phyloP scores from a whole-genome alignment of 768 basidiomycete genomes.

The Tricholoma saponaceum region DNA sequence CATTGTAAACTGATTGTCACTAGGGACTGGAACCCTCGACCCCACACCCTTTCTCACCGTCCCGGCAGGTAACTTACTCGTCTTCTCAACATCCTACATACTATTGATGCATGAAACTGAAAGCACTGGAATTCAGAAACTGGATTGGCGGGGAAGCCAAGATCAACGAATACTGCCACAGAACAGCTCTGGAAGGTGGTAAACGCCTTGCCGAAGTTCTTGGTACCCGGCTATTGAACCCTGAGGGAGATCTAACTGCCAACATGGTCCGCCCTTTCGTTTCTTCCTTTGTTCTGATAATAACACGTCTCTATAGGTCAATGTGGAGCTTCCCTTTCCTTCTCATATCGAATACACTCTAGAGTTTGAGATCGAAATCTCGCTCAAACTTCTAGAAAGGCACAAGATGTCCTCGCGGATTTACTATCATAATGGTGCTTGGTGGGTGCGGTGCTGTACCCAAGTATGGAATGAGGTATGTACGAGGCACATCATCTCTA shows the following conservation, averaged over 20 bases:
- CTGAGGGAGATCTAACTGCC: conserved; percentile 51
- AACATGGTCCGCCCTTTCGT: conserved; percentile 54
- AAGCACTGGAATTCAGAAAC: conserved; percentile 69
- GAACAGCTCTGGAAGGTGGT: conserved; percentile 61
- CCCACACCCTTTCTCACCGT: conserved; percentile 50
- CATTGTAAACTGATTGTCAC: not conserved
- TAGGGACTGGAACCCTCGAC: conserved; percentile 68
- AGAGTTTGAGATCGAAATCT: conserved; percentile 20
- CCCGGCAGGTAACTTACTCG: not conserved
- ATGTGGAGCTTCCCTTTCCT: conserved; percentile 25
- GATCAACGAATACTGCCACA: conserved; percentile 71
- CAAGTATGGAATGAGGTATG: conserved; percentile 38
- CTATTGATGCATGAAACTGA: not conserved
- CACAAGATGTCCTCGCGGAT: conserved; percentile 27
- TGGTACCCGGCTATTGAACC: conserved; percentile 60
- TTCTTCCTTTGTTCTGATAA: not conserved
- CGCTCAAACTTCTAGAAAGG: conserved; percentile 23
- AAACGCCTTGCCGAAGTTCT: conserved; percentile 52
- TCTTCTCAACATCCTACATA: not conserved
- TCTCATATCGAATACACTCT: conserved; percentile 11
- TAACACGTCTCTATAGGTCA: not conserved
- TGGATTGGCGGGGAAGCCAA: conserved; percentile 72
- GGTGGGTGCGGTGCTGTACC: conserved; percentile 38
- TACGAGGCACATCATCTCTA: not conserved
- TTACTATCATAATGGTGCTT: conserved; percentile 32